A percentile compares a stretch with the other conserved stretches of the same genome.
These are phyloP conservation scores for Clonostachys byssicola DNA, from an alignment of 2,329 filamentous ascomycete genomes.

Conservation along the genomic window DNA sequence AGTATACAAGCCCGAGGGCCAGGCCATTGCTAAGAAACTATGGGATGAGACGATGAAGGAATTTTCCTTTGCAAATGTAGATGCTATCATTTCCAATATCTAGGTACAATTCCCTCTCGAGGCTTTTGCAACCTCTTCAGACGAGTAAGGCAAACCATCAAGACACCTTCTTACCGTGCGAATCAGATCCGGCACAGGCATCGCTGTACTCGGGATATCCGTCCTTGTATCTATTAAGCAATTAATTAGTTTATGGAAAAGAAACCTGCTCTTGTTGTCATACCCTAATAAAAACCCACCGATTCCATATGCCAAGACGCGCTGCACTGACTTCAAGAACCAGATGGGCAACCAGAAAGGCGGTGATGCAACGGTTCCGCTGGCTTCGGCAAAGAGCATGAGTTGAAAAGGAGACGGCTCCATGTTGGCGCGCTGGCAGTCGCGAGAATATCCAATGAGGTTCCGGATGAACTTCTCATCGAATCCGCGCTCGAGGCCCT, in stretches of 20 bases:
- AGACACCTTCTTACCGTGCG: background rate
- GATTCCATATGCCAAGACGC: background rate
- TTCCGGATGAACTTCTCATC: conserved; percentile 9
- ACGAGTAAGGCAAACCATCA: background rate
- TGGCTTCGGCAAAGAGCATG: conserved; percentile 6
- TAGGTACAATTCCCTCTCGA: too few species aligned
- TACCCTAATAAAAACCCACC: background rate
- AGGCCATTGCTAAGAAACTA: background rate
- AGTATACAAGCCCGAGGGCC: conserved; percentile 1
- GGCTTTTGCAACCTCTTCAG: background rate
- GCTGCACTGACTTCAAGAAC: conserved; percentile 5
- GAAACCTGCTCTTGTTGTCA: background rate
- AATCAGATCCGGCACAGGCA: background rate
- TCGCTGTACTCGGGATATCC: background rate
- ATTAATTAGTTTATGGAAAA: background rate
- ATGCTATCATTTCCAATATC: too few species aligned
- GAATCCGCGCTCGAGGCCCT: conserved; percentile 4
- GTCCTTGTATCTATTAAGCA: background rate
- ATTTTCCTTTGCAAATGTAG: conserved; percentile 1
- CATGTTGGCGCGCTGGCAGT: conserved; percentile 5
- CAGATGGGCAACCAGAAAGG: conserved; percentile 10
- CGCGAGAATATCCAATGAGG: conserved; percentile 7
- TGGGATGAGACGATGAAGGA: conserved; percentile 4
- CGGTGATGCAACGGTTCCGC: conserved; percentile 5
- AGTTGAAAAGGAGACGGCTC: conserved; percentile 8